Percentiles rank a stretch among this genome's conserved stretches.
phyloP scores from a whole-genome alignment of 2,329 filamentous ascomycete genomes.

The Capronia epimyces region DNA sequence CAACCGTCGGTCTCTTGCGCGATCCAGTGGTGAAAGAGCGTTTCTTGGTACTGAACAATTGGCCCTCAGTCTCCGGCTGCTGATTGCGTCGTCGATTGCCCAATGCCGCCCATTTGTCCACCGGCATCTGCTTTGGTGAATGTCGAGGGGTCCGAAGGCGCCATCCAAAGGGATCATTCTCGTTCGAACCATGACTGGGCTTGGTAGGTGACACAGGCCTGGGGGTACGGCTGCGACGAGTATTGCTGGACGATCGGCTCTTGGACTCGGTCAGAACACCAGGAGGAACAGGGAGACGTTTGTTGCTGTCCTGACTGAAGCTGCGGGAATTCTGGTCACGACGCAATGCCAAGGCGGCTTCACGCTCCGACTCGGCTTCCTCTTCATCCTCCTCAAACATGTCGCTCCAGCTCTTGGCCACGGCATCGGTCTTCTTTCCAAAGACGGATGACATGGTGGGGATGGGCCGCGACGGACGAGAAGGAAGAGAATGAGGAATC shows the following conservation, averaged over 20 bases:
- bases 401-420: conserved; percentile 99
- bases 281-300: conserved; percentile 46
- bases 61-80: conserved; percentile 50
- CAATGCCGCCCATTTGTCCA: conserved; percentile 86
- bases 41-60: conserved; percentile 45
- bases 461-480: conserved; percentile 56
- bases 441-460: conserved; percentile 75
- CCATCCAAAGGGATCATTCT: conserved; percentile 51
- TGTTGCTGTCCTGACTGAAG: conserved; percentile 70
- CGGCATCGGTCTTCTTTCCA: conserved; percentile 67
- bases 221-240: conserved; percentile 47
- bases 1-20: conserved; percentile 40
- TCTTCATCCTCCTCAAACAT: conserved; percentile 94
- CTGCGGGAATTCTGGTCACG: conserved; percentile 63
- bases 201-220: conserved; percentile 51
- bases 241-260: conserved; percentile 50
- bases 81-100: conserved; percentile 75
- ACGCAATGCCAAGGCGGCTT: conserved; percentile 56
- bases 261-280: conserved; percentile 51
- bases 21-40: conserved; percentile 39
- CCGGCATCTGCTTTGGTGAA: conserved; percentile 46
- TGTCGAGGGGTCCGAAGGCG: conserved; percentile 50
- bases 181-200: conserved; percentile 65
- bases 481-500: conserved; percentile 72
- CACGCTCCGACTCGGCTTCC: conserved; percentile 62